Base-by-base conservation (phyloP, 177 flowering plant species). In the Tripterygium wilfordii region DNA sequence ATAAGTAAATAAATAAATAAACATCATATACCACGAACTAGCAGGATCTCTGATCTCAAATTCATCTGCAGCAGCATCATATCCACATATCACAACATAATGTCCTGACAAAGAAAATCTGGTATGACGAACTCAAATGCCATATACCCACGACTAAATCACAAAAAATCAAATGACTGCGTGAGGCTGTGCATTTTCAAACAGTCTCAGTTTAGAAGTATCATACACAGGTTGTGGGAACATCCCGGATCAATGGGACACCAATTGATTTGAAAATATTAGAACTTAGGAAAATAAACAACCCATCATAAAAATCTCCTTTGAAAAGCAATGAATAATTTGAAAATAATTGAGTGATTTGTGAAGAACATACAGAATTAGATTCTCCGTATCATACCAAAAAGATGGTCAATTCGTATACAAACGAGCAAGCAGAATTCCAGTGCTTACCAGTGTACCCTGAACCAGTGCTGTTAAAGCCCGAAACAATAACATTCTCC, bases 31-130 rank as follows among this genome's bases (percentile, higher is more conserved):
- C 99, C 85, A 70, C 25, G 83, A 75, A 64, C 83, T 76, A 45
- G 97, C 95, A 25, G 99, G 99, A 76, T 94, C 99, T 65, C 97
- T 73, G 43, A 94, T 85, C 62, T 94, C 99, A 65, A 94, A 94
- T 72, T 85, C 95, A 65, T 83, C 77, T 40, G 62, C 56, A 23
- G 21, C 70, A 42, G 83, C 65, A 59, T 89, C 90, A 65, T 82
- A 94, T 51, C 97, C 99, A 55, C 99, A 89, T 45, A 94, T 74
- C 36, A 94, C 75, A 18, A 94, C 61, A 57, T 80, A 94, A 54
- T 94, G 99, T 68, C 99, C 99, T 92, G 46, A 13, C 48, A 39
- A 27, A 10, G 10, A 16, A 10, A 36, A 10, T 1, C 4, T 36
- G 20, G 17, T 16, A 36, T 36, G 18, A 36, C 15, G 20, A 36